Evolutionary conservation across 345 rosid species (phyloP).

Genomic region (Salix koriyanagi): DNA sequence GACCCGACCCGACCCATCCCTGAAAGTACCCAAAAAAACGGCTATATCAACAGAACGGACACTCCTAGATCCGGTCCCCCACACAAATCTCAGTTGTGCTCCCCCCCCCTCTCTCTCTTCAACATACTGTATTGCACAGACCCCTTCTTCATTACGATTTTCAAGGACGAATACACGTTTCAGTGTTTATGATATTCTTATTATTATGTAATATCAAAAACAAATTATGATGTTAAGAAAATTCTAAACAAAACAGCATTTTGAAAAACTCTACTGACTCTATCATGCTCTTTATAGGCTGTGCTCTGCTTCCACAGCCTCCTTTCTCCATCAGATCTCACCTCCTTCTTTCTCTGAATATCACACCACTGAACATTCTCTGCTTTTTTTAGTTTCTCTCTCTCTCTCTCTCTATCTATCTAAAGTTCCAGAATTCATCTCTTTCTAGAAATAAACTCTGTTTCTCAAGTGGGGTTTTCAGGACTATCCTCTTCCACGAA

Average conservation of each 20-base stretch:
- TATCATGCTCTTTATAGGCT: constrained; percentile 34
- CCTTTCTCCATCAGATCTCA: constrained; percentile 43
- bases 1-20: background rate
- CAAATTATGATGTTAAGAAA: no score
- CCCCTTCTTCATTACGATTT: no score
- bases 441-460: constrained; percentile 2
- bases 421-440: background rate
- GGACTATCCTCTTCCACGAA: constrained; percentile 40
- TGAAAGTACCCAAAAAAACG: constrained; percentile 9
- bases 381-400: background rate
- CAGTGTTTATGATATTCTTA: no score
- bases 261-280: no score
- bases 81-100: constrained; percentile 14
- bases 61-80: constrained; percentile 8
- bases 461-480: constrained; percentile 8
- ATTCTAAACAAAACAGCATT: no score
- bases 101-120: no score
- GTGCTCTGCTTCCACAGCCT: constrained; percentile 27
- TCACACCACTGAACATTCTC: constrained; percentile 14
- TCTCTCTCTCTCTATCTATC: constrained; percentile 10
- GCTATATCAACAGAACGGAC: constrained; percentile 19
- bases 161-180: no score
- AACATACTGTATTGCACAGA: no score
- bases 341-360: background rate
- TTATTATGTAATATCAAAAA: no score